Percentiles rank a stretch among this genome's conserved stretches.
These are phyloP conservation scores for Cubamyces sp. DNA, from an alignment of 768 basidiomycete genomes.

Conservation along the genomic window DNA sequence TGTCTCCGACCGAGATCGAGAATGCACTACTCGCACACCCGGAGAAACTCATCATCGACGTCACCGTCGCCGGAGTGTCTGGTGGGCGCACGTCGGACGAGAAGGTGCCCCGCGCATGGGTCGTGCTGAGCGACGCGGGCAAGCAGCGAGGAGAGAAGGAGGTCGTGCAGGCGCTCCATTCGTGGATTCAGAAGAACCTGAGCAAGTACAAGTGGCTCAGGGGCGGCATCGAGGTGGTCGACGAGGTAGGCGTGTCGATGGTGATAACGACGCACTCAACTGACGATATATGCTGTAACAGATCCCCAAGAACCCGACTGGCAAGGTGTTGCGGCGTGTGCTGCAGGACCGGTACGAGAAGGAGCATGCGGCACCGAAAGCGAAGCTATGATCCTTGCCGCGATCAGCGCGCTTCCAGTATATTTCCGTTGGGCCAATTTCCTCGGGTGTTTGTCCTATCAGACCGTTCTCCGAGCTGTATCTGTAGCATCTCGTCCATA, in stretches of 20 bases:
- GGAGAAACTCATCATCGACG: constrained; percentile 62
- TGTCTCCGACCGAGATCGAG: constrained; percentile 82
- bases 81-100: constrained; percentile 75
- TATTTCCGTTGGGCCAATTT: not conserved
- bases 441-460: not conserved
- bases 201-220: constrained; percentile 79
- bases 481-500: not conserved
- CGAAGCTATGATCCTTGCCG: constrained; percentile 21
- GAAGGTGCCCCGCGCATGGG: constrained; percentile 77
- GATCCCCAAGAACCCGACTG: constrained; percentile 79
- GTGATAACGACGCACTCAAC: not conserved
- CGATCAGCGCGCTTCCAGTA: not conserved
- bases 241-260: constrained; percentile 48
- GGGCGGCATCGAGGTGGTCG: constrained; percentile 70
- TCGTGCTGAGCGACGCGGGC: constrained; percentile 65
- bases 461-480: constrained; percentile 1
- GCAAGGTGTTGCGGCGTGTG: constrained; percentile 66
- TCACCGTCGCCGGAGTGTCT: constrained; percentile 71
- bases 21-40: constrained; percentile 65
- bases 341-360: constrained; percentile 63
- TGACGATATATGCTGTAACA: constrained; percentile 28
- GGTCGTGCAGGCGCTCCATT: constrained; percentile 53
- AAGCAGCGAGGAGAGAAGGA: constrained; percentile 47
- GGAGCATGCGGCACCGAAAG: constrained; percentile 5
- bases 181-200: constrained; percentile 63